These are phyloP conservation scores for Dipteronia dyeriana DNA, from an alignment of 345 rosid species.

Conservation along the genomic window DNA sequence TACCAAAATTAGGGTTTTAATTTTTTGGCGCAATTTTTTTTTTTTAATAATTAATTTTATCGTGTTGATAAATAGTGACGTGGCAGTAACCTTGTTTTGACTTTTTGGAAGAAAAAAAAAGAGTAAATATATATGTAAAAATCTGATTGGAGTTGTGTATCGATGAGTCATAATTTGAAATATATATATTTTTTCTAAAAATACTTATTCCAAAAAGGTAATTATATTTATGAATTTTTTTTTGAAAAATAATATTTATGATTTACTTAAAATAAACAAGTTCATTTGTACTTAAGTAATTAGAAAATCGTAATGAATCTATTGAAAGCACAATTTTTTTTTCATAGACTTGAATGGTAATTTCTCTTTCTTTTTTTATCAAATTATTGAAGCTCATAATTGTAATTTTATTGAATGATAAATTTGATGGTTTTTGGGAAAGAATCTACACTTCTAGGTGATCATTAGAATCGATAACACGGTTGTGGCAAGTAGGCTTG, in stretches of 20 bases:
- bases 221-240: too few relatives aligned
- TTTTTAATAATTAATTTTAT: too few relatives aligned
- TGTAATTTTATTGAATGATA: slow-evolving; percentile 7
- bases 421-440: neutral
- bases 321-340: neutral
- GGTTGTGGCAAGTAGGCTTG: slow-evolving; percentile 83
- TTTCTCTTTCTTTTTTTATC: neutral
- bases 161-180: neutral
- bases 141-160: neutral
- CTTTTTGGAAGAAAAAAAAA: neutral
- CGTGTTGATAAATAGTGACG: neutral
- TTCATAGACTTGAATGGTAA: slow-evolving; percentile 38
- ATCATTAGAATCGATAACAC: slow-evolving; percentile 36
- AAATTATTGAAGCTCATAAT: neutral
- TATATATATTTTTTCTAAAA: too few relatives aligned
- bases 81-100: neutral
- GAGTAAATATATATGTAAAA: too few relatives aligned
- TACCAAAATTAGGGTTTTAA: neutral
- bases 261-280: neutral
- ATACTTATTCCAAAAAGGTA: neutral
- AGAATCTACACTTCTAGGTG: slow-evolving; percentile 39
- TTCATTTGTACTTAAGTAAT: neutral
- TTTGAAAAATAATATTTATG: neutral
- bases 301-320: neutral
- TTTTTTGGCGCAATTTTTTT: too few relatives aligned